Evolutionary conservation across 129 eudicot species (phyloP).

Genomic region (Chrysanthemum seticuspe): DNA sequence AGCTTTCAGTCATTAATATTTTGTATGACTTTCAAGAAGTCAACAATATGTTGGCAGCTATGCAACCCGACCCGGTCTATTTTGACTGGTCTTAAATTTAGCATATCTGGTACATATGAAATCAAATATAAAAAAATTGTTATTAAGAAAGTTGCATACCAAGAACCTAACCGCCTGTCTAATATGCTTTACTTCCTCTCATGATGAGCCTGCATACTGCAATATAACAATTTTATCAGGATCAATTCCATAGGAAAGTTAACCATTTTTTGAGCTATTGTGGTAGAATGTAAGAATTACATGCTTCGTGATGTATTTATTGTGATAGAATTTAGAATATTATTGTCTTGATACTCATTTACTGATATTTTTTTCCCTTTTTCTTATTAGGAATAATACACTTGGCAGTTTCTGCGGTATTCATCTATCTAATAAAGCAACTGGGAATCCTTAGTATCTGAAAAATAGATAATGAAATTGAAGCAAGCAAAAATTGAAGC

Average conservation of each 20-base stretch:
- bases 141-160: conserved; percentile 36
- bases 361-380: neutral
- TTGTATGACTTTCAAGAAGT: no score
- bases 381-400: neutral
- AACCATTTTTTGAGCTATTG: neutral
- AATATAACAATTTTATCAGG: conserved; percentile 20
- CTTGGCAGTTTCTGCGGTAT: no score
- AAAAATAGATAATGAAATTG: no score
- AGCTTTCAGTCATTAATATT: no score
- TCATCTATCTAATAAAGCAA: no score
- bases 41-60: no score
- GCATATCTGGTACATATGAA: no score
- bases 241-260: conserved; percentile 4
- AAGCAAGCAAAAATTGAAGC: no score
- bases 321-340: neutral
- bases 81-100: no score
- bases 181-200: conserved; percentile 95
- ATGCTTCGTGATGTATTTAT: neutral
- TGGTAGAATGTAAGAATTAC: neutral
- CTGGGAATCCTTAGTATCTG: no score
- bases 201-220: conserved; percentile 93
- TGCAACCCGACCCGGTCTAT: no score
- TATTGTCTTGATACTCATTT: neutral
- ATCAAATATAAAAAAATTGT: neutral
- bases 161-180: conserved; percentile 96